Evolutionary conservation across 768 basidiomycete species (phyloP).

Genomic region (Agrocybe praecox): DNA sequence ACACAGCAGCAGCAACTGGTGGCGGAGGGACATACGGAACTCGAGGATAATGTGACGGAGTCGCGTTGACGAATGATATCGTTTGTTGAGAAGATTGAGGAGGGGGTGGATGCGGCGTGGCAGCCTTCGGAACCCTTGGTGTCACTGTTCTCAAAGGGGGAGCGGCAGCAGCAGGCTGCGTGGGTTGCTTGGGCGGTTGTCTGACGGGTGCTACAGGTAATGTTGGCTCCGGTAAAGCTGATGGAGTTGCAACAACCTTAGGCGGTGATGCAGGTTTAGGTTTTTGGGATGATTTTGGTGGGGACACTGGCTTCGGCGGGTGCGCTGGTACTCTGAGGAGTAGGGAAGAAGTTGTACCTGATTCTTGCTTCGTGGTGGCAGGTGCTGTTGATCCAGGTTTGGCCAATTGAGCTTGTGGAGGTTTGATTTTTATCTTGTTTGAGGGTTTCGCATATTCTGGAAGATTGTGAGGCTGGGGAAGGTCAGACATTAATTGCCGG

Average conservation of each 20-base stretch:
- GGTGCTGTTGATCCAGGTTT: slow-evolving; percentile 21
- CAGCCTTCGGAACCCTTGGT: slow-evolving; percentile 20
- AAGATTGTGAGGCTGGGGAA: slow-evolving; percentile 68
- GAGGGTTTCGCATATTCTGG: slow-evolving; percentile 61
- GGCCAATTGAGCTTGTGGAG: slow-evolving; percentile 44
- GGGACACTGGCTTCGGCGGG: slow-evolving; percentile 7
- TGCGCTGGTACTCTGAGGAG: slow-evolving; percentile 35
- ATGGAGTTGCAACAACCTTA: slow-evolving; percentile 23
- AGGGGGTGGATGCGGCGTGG: slow-evolving; percentile 30
- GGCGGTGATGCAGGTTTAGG: slow-evolving; percentile 23
- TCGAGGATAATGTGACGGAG: slow-evolving; percentile 56
- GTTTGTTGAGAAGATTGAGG: slow-evolving; percentile 35
- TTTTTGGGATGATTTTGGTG: slow-evolving; percentile 13
- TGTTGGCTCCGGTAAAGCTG: slow-evolving; percentile 22
- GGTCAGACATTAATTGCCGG: slow-evolving; percentile 74
- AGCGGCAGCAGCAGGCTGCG: slow-evolving; percentile 1
- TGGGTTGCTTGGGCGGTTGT: slow-evolving; percentile 15
- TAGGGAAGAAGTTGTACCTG: slow-evolving; percentile 27
- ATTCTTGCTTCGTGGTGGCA: slow-evolving; percentile 17
- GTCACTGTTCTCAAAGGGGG: slow-evolving; percentile 13
- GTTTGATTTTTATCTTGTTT: slow-evolving; percentile 75
- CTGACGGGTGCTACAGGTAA: slow-evolving; percentile 17
- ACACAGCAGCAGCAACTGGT: slow-evolving; percentile 19
- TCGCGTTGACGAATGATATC: slow-evolving; percentile 33
- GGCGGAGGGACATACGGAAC: slow-evolving; percentile 48